Conservation (phyloP, 805 yeast genomes). For the Cyberlindnera maritima region DNA sequence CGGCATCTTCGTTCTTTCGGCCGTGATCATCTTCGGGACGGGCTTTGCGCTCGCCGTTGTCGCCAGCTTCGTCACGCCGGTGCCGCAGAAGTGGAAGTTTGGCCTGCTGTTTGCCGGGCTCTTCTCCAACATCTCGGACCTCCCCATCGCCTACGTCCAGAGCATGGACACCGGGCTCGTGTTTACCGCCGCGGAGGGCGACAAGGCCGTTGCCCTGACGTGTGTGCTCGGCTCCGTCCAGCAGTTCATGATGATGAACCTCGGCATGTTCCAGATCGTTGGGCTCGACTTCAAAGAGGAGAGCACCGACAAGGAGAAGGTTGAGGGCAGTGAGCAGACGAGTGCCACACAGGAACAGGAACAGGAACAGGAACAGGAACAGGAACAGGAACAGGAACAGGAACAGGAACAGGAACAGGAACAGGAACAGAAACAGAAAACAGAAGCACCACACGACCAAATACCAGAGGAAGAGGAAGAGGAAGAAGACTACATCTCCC, state of each 20-base stretch:
- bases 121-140: slow-evolving; percentile 49
- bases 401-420: too few species aligned
- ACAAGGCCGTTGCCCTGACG: slow-evolving; percentile 49
- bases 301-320: background rate
- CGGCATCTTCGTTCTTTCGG: slow-evolving; percentile 38
- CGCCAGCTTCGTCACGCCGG: slow-evolving; percentile 37
- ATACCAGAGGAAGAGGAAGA: too few species aligned
- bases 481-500: slow-evolving; percentile 1
- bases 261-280: slow-evolving; percentile 70
- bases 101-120: slow-evolving; percentile 48
- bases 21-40: slow-evolving; percentile 33
- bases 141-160: slow-evolving; percentile 53
- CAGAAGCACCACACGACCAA: too few species aligned
- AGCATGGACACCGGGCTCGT: slow-evolving; percentile 40
- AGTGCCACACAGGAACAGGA: too few species aligned
- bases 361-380: too few species aligned
- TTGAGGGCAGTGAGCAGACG: background rate
- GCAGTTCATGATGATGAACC: slow-evolving; percentile 68
- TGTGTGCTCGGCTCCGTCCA: slow-evolving; percentile 41
- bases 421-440: too few species aligned
- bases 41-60: slow-evolving; percentile 38
- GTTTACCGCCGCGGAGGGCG: slow-evolving; percentile 38
- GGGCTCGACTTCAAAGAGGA: slow-evolving; percentile 59
- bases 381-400: too few species aligned
- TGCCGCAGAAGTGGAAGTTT: slow-evolving; percentile 47